Conservation (phyloP, 495 filamentous ascomycete species). For the Sphaerosporella brunnea region DNA sequence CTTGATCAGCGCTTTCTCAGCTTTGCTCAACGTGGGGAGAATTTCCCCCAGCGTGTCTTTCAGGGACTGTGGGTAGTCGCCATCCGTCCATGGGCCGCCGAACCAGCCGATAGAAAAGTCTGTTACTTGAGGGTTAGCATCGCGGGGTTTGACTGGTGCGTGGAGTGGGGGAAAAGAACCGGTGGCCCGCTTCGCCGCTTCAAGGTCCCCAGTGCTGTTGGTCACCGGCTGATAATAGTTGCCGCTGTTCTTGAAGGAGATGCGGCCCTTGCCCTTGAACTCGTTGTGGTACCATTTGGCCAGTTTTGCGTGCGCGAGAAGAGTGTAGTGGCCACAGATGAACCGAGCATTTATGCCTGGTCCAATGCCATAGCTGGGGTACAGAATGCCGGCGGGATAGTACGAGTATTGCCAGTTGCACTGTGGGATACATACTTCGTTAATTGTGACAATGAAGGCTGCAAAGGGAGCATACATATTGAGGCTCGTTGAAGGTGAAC, state of each 20-base stretch:
- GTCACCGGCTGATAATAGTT: slow-evolving; percentile 28
- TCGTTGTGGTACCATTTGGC: slow-evolving; percentile 31
- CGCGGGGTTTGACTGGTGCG: too few species aligned
- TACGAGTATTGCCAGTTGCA: slow-evolving; percentile 29
- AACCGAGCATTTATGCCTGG: slow-evolving; percentile 21
- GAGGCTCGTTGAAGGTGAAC: slow-evolving; percentile 32
- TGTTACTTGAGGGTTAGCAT: too few species aligned
- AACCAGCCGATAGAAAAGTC: slow-evolving; percentile 32
- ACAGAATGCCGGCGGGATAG: slow-evolving; percentile 27
- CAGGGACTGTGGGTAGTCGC: slow-evolving; percentile 29
- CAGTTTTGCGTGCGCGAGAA: slow-evolving; percentile 30
- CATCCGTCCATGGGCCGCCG: slow-evolving; percentile 31
- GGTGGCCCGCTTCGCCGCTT: slow-evolving; percentile 26
- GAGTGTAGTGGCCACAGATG: slow-evolving; percentile 29
- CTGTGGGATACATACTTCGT: slow-evolving; percentile 5
- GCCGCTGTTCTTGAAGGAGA: slow-evolving; percentile 30
- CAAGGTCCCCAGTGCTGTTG: slow-evolving; percentile 24
- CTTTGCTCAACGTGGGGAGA: slow-evolving; percentile 25
- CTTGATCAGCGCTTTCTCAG: slow-evolving; percentile 30
- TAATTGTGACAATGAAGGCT: background rate
- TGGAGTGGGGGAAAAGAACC: too few species aligned
- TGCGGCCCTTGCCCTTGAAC: slow-evolving; percentile 29
- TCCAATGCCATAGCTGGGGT: slow-evolving; percentile 25
- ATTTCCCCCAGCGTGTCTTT: slow-evolving; percentile 30
- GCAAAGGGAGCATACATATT: slow-evolving; percentile 17